Evolutionary conservation across 73 alveolate species (phyloP).

Genomic region (Symbiodinium natans): DNA sequence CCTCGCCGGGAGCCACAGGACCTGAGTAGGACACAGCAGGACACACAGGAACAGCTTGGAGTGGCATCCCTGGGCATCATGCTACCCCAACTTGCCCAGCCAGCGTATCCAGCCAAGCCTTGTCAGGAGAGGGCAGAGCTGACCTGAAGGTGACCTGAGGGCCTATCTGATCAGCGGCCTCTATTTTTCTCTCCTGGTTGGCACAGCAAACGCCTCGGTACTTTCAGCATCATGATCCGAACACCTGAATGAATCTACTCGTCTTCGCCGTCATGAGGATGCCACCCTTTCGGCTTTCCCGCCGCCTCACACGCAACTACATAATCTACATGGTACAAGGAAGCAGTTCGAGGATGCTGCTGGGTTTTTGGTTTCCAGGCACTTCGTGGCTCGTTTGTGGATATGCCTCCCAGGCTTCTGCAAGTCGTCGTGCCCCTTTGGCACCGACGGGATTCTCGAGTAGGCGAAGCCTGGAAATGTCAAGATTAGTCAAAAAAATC

Average conservation of each 20-base stretch:
- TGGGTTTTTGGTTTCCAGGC: background rate
- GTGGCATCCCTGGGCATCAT: background rate
- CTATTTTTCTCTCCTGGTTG: slow-evolving; percentile 23
- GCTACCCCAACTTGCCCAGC: slow-evolving; percentile 93
- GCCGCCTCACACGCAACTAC: slow-evolving; percentile 37
- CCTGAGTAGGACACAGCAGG: background rate
- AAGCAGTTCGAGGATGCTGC: background rate
- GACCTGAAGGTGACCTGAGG: background rate
- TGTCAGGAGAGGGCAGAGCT: background rate
- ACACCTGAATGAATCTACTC: background rate
- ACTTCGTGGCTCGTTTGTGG: too few relatives aligned
- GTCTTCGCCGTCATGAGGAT: background rate
- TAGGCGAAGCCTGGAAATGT: slow-evolving; percentile 35
- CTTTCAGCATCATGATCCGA: background rate
- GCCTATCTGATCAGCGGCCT: background rate
- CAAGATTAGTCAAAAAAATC: background rate
- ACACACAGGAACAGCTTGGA: background rate
- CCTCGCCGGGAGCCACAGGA: slow-evolving; percentile 26
- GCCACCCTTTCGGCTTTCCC: slow-evolving; percentile 78
- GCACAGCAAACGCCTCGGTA: slow-evolving; percentile 72
- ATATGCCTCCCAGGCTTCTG: slow-evolving; percentile 93
- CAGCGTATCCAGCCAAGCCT: slow-evolving; percentile 51
- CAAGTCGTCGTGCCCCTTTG: slow-evolving; percentile 65
- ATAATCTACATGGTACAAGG: background rate
- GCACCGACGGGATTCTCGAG: slow-evolving; percentile 66